Percentiles rank a stretch among this genome's conserved stretches.
Evolutionary conservation across 2,329 filamentous ascomycete genomes (phyloP).

Genomic region (Geoglossum cookeanum): DNA sequence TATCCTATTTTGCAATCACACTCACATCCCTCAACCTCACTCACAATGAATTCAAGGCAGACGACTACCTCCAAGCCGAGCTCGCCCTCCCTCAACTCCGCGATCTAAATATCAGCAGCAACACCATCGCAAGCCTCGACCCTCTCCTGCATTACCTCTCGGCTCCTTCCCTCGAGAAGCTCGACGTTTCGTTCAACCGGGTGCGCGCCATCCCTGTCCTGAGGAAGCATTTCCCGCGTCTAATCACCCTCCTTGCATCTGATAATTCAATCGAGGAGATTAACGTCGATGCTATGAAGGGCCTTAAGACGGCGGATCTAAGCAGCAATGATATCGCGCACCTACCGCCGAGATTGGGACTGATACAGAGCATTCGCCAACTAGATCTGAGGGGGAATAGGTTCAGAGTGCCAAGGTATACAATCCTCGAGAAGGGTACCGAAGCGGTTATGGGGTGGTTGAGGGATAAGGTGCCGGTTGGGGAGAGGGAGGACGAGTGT

Average conservation of each 20-base stretch:
- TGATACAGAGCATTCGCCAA: conserved; percentile 44
- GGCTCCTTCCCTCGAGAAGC: conserved; percentile 55
- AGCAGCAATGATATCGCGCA: conserved; percentile 73
- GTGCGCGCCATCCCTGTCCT: conserved; percentile 50
- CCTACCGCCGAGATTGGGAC: conserved; percentile 61
- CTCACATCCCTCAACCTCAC: conserved; percentile 56
- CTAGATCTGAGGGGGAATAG: conserved; percentile 70
- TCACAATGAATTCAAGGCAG: conserved; percentile 50
- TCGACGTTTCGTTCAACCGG: conserved; percentile 73
- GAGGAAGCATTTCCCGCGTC: conserved; percentile 45
- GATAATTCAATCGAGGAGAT: conserved; percentile 66
- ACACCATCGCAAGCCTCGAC: conserved; percentile 51
- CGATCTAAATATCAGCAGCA: conserved; percentile 57
- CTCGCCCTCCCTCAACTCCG: conserved; percentile 55
- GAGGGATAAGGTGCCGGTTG: conserved; percentile 49
- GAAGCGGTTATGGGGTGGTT: conserved; percentile 70
- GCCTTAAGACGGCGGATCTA: conserved; percentile 58
- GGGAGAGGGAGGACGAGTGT: conserved; percentile 13
- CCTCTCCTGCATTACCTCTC: conserved; percentile 45
- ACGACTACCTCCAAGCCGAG: conserved; percentile 43
- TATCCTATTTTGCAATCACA: conserved; percentile 51
- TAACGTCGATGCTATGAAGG: conserved; percentile 51
- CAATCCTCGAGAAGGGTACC: conserved; percentile 69
- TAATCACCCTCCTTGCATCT: conserved; percentile 51
- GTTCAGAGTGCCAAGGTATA: conserved; percentile 73